These are phyloP conservation scores for Craterostigma plantagineum DNA, from an alignment of 257 asterid species.

Conservation along the genomic window DNA sequence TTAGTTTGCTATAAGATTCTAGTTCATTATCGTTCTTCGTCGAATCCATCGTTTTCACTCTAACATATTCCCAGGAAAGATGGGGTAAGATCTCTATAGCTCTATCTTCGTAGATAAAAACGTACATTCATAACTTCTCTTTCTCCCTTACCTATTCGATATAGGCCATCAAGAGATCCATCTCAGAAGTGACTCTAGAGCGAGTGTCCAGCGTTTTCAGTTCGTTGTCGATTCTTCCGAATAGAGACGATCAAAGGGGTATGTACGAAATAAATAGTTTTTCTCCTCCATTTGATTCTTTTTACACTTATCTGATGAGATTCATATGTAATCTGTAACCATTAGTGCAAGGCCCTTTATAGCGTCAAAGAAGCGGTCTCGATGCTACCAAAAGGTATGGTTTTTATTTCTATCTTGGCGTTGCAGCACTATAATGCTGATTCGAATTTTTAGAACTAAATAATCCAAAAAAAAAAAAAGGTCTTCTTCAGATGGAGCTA, in stretches of 20 bases:
- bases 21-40: no score
- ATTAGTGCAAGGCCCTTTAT: constrained; percentile 24
- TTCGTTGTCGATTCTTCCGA: constrained; percentile 46
- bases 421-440: no score
- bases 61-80: constrained; percentile 38
- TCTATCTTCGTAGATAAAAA: neutral
- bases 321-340: neutral
- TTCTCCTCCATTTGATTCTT: neutral
- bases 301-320: neutral
- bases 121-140: constrained; percentile 1
- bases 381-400: constrained; percentile 25
- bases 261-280: constrained; percentile 7
- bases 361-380: constrained; percentile 31
- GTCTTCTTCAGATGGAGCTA: constrained; percentile 23
- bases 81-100: constrained; percentile 28
- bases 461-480: no score
- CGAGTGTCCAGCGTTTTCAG: constrained; percentile 53
- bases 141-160: neutral
- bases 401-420: no score
- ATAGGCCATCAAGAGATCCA: constrained; percentile 49
- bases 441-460: no score
- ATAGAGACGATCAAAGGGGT: constrained; percentile 50
- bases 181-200: constrained; percentile 63
- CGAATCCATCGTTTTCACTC: no score
- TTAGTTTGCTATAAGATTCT: no score